phyloP scores from a whole-genome alignment of 768 basidiomycete genomes.

The Kwoniella botswanensis region DNA sequence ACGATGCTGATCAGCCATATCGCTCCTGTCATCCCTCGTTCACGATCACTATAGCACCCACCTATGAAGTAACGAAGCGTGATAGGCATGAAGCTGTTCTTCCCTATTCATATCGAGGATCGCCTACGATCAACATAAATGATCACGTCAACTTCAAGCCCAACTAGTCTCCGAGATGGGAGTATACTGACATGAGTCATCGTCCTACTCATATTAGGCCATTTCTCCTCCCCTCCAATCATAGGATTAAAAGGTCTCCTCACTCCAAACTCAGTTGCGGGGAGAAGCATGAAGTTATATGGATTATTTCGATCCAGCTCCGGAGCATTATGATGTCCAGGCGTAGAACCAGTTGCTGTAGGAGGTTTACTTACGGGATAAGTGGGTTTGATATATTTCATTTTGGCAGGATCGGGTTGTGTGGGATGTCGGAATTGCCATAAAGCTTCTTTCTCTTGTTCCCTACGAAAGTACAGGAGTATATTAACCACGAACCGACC shows the following conservation, averaged over 20 bases:
- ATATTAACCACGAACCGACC: background rate
- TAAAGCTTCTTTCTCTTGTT: slow-evolving; percentile 26
- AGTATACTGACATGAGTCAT: slow-evolving; percentile 48
- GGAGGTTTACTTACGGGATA: slow-evolving; percentile 7
- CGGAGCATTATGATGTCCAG: background rate
- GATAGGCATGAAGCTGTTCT: slow-evolving; percentile 38
- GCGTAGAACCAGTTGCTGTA: background rate
- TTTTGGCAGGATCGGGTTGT: slow-evolving; percentile 3
- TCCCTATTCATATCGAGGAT: slow-evolving; percentile 37
- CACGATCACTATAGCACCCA: background rate
- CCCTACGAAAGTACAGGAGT: slow-evolving; percentile 18
- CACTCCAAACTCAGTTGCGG: slow-evolving; percentile 47
- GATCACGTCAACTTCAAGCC: background rate
- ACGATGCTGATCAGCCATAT: too few relatives aligned
- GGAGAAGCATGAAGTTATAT: slow-evolving; percentile 37
- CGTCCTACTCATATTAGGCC: slow-evolving; percentile 56
- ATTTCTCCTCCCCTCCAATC: slow-evolving; percentile 33
- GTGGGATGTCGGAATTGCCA: slow-evolving; percentile 27
- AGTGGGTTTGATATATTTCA: background rate
- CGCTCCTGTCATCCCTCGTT: too few relatives aligned
- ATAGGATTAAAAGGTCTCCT: slow-evolving; percentile 45
- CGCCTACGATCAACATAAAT: slow-evolving; percentile 21
- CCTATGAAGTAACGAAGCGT: slow-evolving; percentile 5
- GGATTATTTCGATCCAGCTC: slow-evolving; percentile 12
- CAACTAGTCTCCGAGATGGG: background rate